These are phyloP conservation scores for Penicillium sp. DNA, from an alignment of 2,329 filamentous ascomycete genomes.

Conservation along the genomic window DNA sequence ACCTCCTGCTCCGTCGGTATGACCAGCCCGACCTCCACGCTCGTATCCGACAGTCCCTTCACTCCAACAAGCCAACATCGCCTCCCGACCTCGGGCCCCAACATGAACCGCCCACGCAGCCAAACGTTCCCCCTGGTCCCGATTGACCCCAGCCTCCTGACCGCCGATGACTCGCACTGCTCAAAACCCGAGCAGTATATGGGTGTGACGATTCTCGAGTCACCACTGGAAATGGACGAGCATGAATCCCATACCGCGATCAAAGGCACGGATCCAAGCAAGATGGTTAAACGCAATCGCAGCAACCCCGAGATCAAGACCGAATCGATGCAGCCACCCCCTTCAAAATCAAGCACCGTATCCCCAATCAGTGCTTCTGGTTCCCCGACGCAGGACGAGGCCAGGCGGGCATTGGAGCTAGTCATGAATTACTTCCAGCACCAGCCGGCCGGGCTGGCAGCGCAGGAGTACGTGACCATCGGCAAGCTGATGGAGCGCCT, in stretches of 20 bases:
- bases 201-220: conserved; percentile 50
- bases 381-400: conserved; percentile 82
- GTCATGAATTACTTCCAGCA: conserved; percentile 80
- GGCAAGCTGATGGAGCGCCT: conserved; percentile 85
- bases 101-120: conserved; percentile 75
- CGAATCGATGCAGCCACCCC: conserved; percentile 43
- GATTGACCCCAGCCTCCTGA: conserved; percentile 54
- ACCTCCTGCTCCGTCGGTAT: conserved; percentile 63
- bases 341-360: conserved; percentile 42
- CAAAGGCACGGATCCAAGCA: conserved; percentile 29
- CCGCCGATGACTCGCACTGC: conserved; percentile 51
- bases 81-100: conserved; percentile 50
- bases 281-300: conserved; percentile 46
- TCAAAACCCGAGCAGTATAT: conserved; percentile 52
- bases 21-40: conserved; percentile 72
- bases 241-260: conserved; percentile 40
- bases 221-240: conserved; percentile 52
- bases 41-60: conserved; percentile 78
- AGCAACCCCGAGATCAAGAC: conserved; percentile 49
- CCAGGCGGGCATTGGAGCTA: conserved; percentile 75
- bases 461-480: conserved; percentile 77
- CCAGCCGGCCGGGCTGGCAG: conserved; percentile 67
- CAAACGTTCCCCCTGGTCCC: conserved; percentile 77
- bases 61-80: conserved; percentile 55
- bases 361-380: conserved; percentile 60